Percentiles rank a stretch among this genome's conserved stretches.
Conservation (phyloP, 140 eudicot genomes). For the Oenanthe javanica region DNA sequence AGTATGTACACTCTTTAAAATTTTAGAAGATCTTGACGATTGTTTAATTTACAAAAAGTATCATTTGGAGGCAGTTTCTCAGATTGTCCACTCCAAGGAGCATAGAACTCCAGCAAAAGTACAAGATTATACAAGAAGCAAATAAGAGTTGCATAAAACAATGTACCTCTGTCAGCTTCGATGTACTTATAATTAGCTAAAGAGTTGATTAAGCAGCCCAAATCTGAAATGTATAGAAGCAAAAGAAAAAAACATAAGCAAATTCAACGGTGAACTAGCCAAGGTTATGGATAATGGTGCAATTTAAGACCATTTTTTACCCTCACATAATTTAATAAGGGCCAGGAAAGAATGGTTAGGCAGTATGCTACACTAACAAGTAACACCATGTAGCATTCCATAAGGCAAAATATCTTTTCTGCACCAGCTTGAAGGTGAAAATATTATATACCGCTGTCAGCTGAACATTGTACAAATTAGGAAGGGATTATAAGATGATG, state of each 20-base stretch:
- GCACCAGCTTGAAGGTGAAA: no score
- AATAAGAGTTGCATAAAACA: background rate
- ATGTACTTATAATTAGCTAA: no score
- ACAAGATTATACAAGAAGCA: background rate
- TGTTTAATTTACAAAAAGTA: slow-evolving; percentile 50
- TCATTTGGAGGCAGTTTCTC: slow-evolving; percentile 66
- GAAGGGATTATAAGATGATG: no score
- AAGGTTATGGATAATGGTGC: background rate
- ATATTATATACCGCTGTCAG: no score
- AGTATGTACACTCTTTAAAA: no score
- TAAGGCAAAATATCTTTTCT: no score
- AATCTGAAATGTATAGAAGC: background rate
- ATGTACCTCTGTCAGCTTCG: no score
- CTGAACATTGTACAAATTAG: no score
- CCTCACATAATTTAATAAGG: background rate
- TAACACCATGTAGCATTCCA: background rate
- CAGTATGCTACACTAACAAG: background rate
- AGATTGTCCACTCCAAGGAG: slow-evolving; percentile 88
- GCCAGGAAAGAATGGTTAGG: background rate
- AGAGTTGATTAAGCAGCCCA: background rate
- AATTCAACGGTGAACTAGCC: background rate
- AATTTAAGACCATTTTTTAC: background rate
- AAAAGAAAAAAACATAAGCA: background rate
- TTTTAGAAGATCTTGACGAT: slow-evolving; percentile 26
- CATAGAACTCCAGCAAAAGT: slow-evolving; percentile 64